Conservation (phyloP, 345 rosid genomes). For the Citrus trifoliata region DNA sequence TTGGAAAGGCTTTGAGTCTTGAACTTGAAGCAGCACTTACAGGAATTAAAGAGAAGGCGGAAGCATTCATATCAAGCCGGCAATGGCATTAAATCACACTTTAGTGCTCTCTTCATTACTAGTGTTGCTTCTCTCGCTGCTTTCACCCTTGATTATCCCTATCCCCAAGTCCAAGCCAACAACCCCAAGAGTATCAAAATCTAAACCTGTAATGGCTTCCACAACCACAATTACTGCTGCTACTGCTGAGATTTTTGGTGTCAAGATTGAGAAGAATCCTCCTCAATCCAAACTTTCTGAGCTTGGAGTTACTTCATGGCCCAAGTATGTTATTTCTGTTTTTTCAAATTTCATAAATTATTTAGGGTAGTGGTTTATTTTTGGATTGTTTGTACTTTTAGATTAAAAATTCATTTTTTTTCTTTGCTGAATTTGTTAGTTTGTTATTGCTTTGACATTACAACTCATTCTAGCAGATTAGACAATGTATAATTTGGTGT, state of each 20-base stretch:
- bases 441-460: too few species aligned
- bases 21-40: too few species aligned
- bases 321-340: slow-evolving; percentile 25
- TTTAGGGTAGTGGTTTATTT: not conserved
- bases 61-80: not conserved
- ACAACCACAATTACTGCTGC: not conserved
- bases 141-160: slow-evolving; percentile 4
- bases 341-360: not conserved
- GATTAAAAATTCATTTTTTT: not conserved
- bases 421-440: too few species aligned
- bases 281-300: slow-evolving; percentile 35
- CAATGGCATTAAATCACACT: slow-evolving; percentile 3
- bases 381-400: not conserved
- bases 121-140: slow-evolving; percentile 10
- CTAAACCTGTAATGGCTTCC: not conserved
- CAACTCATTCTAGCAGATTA: too few species aligned
- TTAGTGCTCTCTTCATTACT: not conserved
- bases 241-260: slow-evolving; percentile 31
- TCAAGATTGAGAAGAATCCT: slow-evolving; percentile 39
- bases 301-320: slow-evolving; percentile 39
- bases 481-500: too few species aligned
- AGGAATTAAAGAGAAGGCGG: too few species aligned
- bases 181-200: not conserved
- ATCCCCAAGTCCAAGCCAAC: slow-evolving; percentile 16
- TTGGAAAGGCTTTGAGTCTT: too few species aligned